Evolutionary conservation across 306 rosid genomes (phyloP), one percentile per base, ranked within the genome.

Genomic region (Astragalus membranaceus): DNA sequence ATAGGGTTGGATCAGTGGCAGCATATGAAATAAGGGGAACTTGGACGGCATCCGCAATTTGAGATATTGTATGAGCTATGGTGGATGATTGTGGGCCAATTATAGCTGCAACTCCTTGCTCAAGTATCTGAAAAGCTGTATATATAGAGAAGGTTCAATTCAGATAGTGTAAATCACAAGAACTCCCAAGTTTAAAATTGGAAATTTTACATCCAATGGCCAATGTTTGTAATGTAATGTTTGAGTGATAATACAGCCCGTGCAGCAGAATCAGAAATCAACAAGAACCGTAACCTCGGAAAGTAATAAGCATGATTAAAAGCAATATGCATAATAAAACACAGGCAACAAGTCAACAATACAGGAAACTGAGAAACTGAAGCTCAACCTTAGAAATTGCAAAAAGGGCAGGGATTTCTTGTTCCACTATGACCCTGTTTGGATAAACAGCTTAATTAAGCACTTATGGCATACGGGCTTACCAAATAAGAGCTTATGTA

Each of bases 21-120:
- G 89, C 99, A 75, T 83, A 94, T 52, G 99, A 94, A 60, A 94
- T 26, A 67, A 88, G 95, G 66, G 99, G 99, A 55, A 94, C 95
- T 75, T 80, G 79, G 67, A 94, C 88, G 75, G 90, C 92, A 75
- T 88, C 88, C 14, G 96, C 94, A 67, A 91, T 84, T 84, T 80
- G 89, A 65, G 97, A 82, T 48, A 91, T 70, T 59, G 85, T 81
- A 77, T 88, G 95, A 84, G 96, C 92, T 66, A 82, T 74, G 29
- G 88, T 54, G 26, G 99, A 94, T 67, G 97, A 91, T 73, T 90
- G 98, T 39, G 96, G 99, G 7, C 99, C 99, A 50, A 94, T 55
- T 55, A 94, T 86, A 64, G 96, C 89, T 58, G 69, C 88, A 41
- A 91, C 76, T 57, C 82, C 86, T 77, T 80, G 43, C 80, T 87